A percentile compares a stretch with the other conserved stretches of the same genome.
phyloP scores from a whole-genome alignment of 2,329 filamentous ascomycete species.

The Botrytis paeoniae region DNA sequence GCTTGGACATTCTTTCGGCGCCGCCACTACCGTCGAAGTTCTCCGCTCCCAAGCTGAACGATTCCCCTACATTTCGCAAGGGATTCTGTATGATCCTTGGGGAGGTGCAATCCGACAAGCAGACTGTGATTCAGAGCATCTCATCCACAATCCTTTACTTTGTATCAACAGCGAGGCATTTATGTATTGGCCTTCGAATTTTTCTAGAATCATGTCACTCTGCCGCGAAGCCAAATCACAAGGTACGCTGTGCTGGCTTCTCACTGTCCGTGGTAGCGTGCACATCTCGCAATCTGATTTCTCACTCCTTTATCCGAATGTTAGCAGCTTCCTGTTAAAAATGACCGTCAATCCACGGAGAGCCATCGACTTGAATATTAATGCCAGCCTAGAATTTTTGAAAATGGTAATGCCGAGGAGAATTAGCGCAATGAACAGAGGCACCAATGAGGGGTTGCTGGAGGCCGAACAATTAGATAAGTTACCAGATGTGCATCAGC shows the following conservation, averaged over 20 bases:
- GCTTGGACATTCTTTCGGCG: constrained; percentile 66
- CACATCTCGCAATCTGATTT: constrained; percentile 67
- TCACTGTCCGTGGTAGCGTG: constrained; percentile 56
- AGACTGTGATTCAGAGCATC: constrained; percentile 44
- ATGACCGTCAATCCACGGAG: constrained; percentile 60
- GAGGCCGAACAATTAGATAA: constrained; percentile 42
- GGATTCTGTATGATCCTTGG: constrained; percentile 66
- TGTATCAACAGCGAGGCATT: constrained; percentile 67
- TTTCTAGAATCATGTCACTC: constrained; percentile 53
- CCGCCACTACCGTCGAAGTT: constrained; percentile 60
- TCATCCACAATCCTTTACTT: constrained; percentile 53
- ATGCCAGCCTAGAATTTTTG: constrained; percentile 61
- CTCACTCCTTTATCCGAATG: constrained; percentile 58
- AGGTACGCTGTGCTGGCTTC: constrained; percentile 48
- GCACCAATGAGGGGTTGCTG: constrained; percentile 53
- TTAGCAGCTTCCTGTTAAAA: constrained; percentile 58
- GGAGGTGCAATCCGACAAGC: constrained; percentile 47
- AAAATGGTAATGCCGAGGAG: constrained; percentile 49
- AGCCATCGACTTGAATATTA: constrained; percentile 62
- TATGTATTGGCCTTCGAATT: constrained; percentile 67
- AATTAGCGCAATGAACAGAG: constrained; percentile 49
- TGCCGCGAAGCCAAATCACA: constrained; percentile 53
- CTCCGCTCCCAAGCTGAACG: constrained; percentile 49
- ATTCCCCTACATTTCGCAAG: constrained; percentile 58
- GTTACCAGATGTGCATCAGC: constrained; percentile 51